Conservation (phyloP, 768 basidiomycete genomes). For the Cystobasidiopsis lactophilus region DNA sequence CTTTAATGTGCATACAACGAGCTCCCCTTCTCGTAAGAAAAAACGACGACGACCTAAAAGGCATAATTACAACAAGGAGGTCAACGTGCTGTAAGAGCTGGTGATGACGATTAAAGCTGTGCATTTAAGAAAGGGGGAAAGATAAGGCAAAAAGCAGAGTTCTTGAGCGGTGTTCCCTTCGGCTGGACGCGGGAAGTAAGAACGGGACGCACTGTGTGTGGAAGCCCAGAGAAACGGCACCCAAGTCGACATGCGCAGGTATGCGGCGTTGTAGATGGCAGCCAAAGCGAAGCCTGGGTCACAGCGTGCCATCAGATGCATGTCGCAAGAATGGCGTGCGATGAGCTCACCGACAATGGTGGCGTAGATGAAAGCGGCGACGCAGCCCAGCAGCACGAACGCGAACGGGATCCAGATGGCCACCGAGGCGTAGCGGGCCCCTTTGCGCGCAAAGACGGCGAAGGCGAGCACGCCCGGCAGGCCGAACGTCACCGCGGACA, state of each 20-base stretch:
- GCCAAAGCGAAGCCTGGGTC: conserved; percentile 3
- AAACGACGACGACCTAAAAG: no score
- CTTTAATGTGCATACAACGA: no score
- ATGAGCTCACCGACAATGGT: background rate
- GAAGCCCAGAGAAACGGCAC: conserved; percentile 11
- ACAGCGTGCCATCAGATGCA: background rate
- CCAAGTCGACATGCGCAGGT: conserved; percentile 12
- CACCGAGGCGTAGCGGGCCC: background rate
- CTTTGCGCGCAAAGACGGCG: conserved; percentile 6
- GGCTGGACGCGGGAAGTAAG: no score
- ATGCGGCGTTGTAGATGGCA: conserved; percentile 10
- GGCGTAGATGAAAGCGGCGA: background rate
- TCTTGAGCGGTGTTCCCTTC: no score
- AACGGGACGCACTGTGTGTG: conserved; percentile 2
- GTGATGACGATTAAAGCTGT: conserved; percentile 1
- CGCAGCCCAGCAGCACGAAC: background rate
- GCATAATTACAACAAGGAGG: background rate
- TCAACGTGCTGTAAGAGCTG: background rate
- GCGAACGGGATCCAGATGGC: background rate
- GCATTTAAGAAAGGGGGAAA: no score
- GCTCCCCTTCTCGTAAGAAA: no score
- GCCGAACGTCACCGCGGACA: conserved; percentile 8
- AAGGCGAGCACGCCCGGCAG: conserved; percentile 6
- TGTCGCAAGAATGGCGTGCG: background rate
- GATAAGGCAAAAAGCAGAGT: no score